phyloP scores from a whole-genome alignment of 345 rosid genomes.

The Populus simonii region DNA sequence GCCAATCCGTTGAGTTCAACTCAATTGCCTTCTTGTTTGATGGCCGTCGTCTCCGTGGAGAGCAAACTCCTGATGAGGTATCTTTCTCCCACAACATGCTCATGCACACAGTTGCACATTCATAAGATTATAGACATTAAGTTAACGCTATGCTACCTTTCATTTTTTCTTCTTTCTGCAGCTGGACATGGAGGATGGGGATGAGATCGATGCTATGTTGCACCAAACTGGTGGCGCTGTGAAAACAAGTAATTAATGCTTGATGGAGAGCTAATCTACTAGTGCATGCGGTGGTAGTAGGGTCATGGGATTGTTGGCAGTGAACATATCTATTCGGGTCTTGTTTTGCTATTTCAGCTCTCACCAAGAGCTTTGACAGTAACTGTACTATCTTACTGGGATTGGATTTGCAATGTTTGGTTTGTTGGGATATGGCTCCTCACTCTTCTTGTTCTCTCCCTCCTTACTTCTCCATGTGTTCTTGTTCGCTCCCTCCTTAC shows the following conservation, averaged over 20 bases:
- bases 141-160: background rate
- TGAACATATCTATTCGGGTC: background rate
- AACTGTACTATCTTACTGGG: background rate
- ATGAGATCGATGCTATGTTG: conserved; percentile 85
- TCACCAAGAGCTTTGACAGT: background rate
- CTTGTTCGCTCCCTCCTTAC: too few species aligned
- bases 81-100: background rate
- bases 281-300: background rate
- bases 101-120: background rate
- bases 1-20: conserved; percentile 72
- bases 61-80: conserved; percentile 91
- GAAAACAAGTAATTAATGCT: background rate
- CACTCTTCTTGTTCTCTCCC: background rate
- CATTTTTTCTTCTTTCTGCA: conserved; percentile 15
- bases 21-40: conserved; percentile 82
- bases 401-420: background rate
- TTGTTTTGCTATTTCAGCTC: background rate
- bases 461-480: background rate
- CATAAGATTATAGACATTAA: background rate
- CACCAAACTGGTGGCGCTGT: conserved; percentile 68
- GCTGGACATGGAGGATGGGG: conserved; percentile 89
- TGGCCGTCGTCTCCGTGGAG: conserved; percentile 78
- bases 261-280: background rate
- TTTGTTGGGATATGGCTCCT: background rate
- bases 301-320: background rate